A percentile compares a stretch with the other conserved stretches of the same genome.
phyloP scores from a whole-genome alignment of 1,284 basidiomycete species.

The Hypsizygus ulmarius region DNA sequence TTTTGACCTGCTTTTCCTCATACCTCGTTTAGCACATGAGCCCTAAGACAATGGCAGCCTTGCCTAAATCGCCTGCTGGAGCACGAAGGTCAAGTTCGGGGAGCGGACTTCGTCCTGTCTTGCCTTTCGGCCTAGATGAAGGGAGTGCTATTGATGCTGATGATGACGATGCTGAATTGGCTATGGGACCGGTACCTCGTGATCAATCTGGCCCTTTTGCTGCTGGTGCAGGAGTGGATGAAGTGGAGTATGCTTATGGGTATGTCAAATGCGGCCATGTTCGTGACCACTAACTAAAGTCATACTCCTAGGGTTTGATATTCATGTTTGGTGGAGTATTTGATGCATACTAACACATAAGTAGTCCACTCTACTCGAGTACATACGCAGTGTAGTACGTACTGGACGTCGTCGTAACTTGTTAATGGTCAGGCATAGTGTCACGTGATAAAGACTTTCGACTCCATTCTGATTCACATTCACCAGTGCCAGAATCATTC shows the following conservation, averaged over 20 bases:
- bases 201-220: conserved; percentile 71
- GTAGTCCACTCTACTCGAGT: too few species aligned
- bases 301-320: conserved; percentile 5
- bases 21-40: conserved; percentile 75
- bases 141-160: conserved; percentile 61
- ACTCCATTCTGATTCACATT: too few species aligned
- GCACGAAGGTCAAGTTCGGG: conserved; percentile 77
- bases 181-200: conserved; percentile 74
- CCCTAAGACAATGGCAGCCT: conserved; percentile 85
- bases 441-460: too few species aligned
- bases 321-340: too few species aligned
- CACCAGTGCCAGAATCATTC: too few species aligned
- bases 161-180: conserved; percentile 61
- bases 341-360: too few species aligned
- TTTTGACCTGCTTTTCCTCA: conserved; percentile 3
- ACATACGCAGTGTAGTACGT: too few species aligned
- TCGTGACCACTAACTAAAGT: conserved; percentile 1
- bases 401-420: too few species aligned
- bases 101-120: conserved; percentile 75
- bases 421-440: too few species aligned
- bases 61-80: conserved; percentile 84
- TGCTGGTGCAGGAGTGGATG: conserved; percentile 77
- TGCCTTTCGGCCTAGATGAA: conserved; percentile 77
- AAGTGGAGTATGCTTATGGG: conserved; percentile 86
- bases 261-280: conserved; percentile 38